Evolutionary conservation across 768 basidiomycete genomes (phyloP).

Genomic region (Russula foetens): DNA sequence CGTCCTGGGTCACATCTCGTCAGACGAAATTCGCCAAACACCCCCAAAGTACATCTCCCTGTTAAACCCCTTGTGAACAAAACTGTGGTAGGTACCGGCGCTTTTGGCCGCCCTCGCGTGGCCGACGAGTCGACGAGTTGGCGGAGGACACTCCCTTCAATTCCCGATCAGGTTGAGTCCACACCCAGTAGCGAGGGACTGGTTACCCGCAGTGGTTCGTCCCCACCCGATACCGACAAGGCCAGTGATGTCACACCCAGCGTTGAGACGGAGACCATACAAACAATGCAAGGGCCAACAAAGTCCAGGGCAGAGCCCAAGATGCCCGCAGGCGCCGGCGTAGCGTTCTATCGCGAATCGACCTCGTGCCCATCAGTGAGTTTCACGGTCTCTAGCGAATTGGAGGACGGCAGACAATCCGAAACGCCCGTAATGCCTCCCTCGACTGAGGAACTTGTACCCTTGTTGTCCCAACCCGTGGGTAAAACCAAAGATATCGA

Average conservation of each 20-base stretch:
- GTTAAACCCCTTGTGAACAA: slow-evolving; percentile 19
- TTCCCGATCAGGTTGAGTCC: slow-evolving; percentile 18
- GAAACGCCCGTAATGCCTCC: not conserved
- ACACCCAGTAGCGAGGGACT: slow-evolving; percentile 27
- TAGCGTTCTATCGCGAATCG: slow-evolving; percentile 66
- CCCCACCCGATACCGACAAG: slow-evolving; percentile 45
- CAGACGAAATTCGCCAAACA: slow-evolving; percentile 9
- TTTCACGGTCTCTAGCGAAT: slow-evolving; percentile 74
- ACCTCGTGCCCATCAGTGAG: slow-evolving; percentile 46
- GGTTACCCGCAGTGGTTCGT: slow-evolving; percentile 57
- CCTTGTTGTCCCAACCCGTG: not conserved
- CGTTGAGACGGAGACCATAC: slow-evolving; percentile 29
- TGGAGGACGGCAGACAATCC: slow-evolving; percentile 35
- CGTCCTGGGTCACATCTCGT: slow-evolving; percentile 10
- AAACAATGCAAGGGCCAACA: slow-evolving; percentile 19
- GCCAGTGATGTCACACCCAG: slow-evolving; percentile 26
- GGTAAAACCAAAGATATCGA: not conserved
- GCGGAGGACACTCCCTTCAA: slow-evolving; percentile 29
- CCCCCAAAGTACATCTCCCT: slow-evolving; percentile 36
- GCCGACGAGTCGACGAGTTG: slow-evolving; percentile 32
- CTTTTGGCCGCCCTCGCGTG: slow-evolving; percentile 28
- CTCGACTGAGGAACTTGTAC: slow-evolving; percentile 2
- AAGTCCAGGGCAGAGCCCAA: slow-evolving; percentile 54
- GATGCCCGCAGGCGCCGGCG: slow-evolving; percentile 62
- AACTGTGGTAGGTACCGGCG: slow-evolving; percentile 10